Conservation (phyloP, 495 filamentous ascomycete genomes). For the Hypoxylon fuscum region DNA sequence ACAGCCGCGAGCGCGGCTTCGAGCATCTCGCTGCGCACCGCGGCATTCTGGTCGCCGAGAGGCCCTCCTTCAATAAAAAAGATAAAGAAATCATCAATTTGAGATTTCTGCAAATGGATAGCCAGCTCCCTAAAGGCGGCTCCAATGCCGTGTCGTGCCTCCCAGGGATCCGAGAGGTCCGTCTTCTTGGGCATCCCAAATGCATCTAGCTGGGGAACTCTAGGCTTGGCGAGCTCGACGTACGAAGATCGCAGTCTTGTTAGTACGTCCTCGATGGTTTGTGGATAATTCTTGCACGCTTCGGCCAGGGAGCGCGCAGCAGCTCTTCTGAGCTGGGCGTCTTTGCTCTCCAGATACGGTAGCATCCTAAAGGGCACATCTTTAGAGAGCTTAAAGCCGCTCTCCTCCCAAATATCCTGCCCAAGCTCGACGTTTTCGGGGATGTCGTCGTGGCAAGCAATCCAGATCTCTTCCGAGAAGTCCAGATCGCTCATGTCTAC, state of each 20-base stretch:
- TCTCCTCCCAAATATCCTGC: conserved; percentile 92
- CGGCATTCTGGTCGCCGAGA: conserved; percentile 77
- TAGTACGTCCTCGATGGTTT: conserved; percentile 59
- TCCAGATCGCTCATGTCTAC: conserved; percentile 87
- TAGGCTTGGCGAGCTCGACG: conserved; percentile 78
- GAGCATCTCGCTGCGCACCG: conserved; percentile 89
- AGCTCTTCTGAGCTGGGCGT: conserved; percentile 81
- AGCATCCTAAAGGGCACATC: conserved; percentile 71
- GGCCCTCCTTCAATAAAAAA: conserved; percentile 89
- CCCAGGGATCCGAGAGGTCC: conserved; percentile 88
- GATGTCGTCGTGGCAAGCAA: conserved; percentile 88
- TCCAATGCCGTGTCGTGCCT: conserved; percentile 85
- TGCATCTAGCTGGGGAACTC: conserved; percentile 81
- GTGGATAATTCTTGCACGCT: conserved; percentile 66
- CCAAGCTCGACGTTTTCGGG: conserved; percentile 88
- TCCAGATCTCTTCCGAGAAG: conserved; percentile 91
- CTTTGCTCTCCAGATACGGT: conserved; percentile 79
- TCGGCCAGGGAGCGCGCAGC: conserved; percentile 85
- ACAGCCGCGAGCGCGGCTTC: conserved; percentile 87
- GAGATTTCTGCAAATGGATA: conserved; percentile 67
- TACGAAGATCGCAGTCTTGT: conserved; percentile 73
- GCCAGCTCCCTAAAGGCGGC: conserved; percentile 85
- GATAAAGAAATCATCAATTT: conserved; percentile 78
- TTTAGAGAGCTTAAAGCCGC: conserved; percentile 74
- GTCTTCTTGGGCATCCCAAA: conserved; percentile 92